Evolutionary conservation across 2,329 filamentous ascomycete species (phyloP).

Genomic region (Colletotrichum zoysiae): DNA sequence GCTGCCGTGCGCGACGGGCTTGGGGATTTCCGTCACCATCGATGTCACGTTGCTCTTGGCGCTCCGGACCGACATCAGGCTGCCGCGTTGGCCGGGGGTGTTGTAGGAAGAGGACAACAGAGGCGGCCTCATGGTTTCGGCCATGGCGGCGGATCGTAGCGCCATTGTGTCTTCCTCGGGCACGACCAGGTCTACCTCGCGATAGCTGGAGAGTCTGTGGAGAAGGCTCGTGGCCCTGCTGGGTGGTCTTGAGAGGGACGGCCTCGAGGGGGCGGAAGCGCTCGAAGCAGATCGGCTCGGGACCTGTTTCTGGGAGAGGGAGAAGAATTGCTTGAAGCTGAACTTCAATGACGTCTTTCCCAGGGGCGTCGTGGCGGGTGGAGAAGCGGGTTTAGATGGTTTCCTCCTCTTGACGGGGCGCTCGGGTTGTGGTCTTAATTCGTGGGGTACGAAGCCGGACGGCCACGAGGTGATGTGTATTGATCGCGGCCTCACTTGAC

Average conservation of each 20-base stretch:
- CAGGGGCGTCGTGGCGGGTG: slow-evolving; percentile 25
- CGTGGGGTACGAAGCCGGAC: slow-evolving; percentile 59
- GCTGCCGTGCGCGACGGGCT: slow-evolving; percentile 83
- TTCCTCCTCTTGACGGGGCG: slow-evolving; percentile 52
- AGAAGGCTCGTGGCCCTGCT: slow-evolving; percentile 36
- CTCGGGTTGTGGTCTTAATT: slow-evolving; percentile 55
- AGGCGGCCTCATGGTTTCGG: slow-evolving; percentile 39
- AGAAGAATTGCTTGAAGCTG: slow-evolving; percentile 38
- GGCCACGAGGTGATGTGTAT: slow-evolving; percentile 59
- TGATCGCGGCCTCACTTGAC: slow-evolving; percentile 55
- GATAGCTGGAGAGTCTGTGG: slow-evolving; percentile 32
- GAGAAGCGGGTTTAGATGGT: slow-evolving; percentile 29
- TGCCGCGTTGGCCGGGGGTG: slow-evolving; percentile 57
- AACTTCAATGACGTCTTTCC: slow-evolving; percentile 41
- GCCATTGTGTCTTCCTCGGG: slow-evolving; percentile 43
- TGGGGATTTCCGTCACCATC: slow-evolving; percentile 68
- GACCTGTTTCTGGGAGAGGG: slow-evolving; percentile 37
- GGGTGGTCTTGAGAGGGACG: slow-evolving; percentile 23
- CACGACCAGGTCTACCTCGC: slow-evolving; percentile 37
- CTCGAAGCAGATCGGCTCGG: slow-evolving; percentile 31
- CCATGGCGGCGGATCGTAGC: slow-evolving; percentile 37
- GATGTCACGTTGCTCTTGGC: slow-evolving; percentile 65
- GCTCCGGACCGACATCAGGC: slow-evolving; percentile 63
- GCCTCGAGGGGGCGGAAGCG: slow-evolving; percentile 35
- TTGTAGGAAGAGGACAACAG: slow-evolving; percentile 45